phyloP scores from a whole-genome alignment of 306 rosid genomes.

The Rosa multiflora region DNA sequence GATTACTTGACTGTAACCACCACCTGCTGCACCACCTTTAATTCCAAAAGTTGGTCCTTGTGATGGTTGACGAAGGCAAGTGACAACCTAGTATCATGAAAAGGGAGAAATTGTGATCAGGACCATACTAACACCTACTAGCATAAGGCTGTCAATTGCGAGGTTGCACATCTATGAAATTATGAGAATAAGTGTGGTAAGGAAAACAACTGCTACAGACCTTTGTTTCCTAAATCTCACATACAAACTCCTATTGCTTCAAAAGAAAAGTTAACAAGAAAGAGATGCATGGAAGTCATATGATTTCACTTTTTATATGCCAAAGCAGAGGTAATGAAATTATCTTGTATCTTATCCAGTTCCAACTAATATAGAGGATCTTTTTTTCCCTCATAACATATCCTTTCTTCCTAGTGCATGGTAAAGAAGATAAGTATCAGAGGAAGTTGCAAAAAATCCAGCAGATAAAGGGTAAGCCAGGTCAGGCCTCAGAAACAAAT shows the following conservation, averaged over 20 bases:
- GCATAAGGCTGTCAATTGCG: neutral
- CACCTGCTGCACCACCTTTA: conserved; percentile 99
- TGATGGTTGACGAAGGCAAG: conserved; percentile 99
- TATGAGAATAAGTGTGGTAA: neutral
- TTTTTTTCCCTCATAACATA: neutral
- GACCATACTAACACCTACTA: neutral
- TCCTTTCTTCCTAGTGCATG: neutral
- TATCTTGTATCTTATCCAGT: neutral
- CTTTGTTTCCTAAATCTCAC: neutral
- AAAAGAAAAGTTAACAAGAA: neutral
- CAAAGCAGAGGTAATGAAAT: neutral
- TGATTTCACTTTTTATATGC: neutral
- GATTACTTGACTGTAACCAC: conserved; percentile 98
- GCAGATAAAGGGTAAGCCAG: neutral
- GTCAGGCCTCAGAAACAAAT: neutral
- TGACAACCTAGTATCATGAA: conserved; percentile 64
- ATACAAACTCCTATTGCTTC: neutral
- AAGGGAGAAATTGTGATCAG: conserved; percentile 9
- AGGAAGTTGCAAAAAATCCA: neutral
- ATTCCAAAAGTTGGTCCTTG: conserved; percentile 99
- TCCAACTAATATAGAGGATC: no score
- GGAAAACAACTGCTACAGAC: neutral
- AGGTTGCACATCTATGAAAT: neutral
- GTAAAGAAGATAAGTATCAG: neutral
- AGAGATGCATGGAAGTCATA: neutral